Base-by-base conservation (phyloP, 805 yeast species). In the Ogataea neopini region DNA sequence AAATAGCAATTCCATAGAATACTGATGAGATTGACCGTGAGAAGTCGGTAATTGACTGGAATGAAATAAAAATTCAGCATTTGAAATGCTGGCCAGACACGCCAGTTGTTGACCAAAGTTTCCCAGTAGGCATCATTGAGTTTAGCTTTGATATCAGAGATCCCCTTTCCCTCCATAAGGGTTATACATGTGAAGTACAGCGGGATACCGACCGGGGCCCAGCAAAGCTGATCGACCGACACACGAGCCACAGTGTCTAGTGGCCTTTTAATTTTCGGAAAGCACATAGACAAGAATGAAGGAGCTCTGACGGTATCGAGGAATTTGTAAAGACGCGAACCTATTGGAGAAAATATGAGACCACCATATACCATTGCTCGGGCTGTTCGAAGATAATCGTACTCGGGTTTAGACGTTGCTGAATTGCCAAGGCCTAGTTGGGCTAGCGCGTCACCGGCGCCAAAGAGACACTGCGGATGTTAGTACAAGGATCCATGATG, bases 51-150 rank as follows among this genome's bases (percentile, higher is more conserved):
- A 37, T 82, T 82, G 6, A 82, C 77, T 0, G 97, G 97, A 2
- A 89, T 77, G 6, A 87, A 58, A 39, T 82, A 75, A 60, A 92
- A 88, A 67, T 92, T 94, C 51, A 84, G 53, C 45, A 82, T 59
- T 67, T 94, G 98, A 52, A 94, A 86, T 0, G 80, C 66, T 0
- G 98, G 98, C 99, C 98, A 94, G 10, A 92, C 85, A 43, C 74
- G 61, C 91, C 96, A 89, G 64, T 90, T 91, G 14, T 86, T 74
- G 28, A 72, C 63, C 35, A 91, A 66, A 0, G 96, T 90, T 3
- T 76, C 74, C 83, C 81, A 69, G 79, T 81, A 81, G 49, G 83
- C 80, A 13, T 71, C 67, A 2, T 66, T 40, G 19, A 84, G 57
- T 52, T 78, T 83, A 4, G 54, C 40, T 44, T 63, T 60, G 13